Evolutionary conservation across 1,284 basidiomycete species (phyloP), one percentile per base, ranked within the genome.

Genomic region (Trichosporon inkin): DNA sequence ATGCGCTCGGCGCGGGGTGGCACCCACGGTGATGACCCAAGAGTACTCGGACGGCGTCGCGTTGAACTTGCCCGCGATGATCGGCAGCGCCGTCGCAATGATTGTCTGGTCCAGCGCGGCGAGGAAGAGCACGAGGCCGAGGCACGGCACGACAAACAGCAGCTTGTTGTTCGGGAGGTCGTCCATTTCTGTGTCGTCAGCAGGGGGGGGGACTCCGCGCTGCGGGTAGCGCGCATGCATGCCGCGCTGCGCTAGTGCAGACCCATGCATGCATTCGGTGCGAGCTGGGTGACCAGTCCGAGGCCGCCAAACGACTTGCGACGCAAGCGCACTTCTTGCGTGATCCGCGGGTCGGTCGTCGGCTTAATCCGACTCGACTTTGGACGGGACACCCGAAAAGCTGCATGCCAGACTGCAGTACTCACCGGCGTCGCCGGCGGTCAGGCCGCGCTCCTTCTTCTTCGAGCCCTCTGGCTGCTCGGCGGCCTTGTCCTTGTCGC

Each of bases 71-170:
- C 60, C 61, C 6, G 70, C 66, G 20, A 73, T 72, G 7, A 64
- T 67, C 1, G 71, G 71, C 14, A 73, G 61, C 3, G 71, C 71
- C 1, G 71, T 73, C 10, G 71, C 67, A 37, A 73, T 68, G 60
- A 73, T 72, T 24, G 73, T 73, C 55, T 71, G 70, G 59, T 77
- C 75, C 34, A 77, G 60, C 13, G 75, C 75, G 0, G 72, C 61
- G 2, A 76, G 60, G 64, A 77, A 77, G 7, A 76, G 62, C 7
- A 77, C 73, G 6, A 76, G 51, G 1, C 66, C 69, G 36, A 77
- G 68, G 11, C 74, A 73, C 55, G 66, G 70, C 68, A 70, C 68
- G 6, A 71, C 71, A 34, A 73, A 53, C 47, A 54, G 61, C 11
- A 71, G 58, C 39, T 69, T 69, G 56, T 73, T 73, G 35, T 71